A percentile compares a stretch with the other conserved stretches of the same genome.
Evolutionary conservation across 177 flowering plant genomes (phyloP).

Genomic region (Vitis hybrid): DNA sequence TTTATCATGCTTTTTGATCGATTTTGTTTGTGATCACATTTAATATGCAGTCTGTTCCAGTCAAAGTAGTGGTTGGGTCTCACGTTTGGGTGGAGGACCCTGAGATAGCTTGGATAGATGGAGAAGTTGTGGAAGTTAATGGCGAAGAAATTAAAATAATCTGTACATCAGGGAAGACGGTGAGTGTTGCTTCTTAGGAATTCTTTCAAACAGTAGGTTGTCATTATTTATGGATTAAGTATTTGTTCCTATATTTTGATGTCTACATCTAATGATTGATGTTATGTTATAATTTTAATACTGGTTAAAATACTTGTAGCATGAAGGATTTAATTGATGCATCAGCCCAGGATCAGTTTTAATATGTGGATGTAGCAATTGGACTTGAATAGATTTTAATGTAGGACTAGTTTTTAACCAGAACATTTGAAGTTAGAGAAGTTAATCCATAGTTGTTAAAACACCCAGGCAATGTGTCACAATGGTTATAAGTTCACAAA

Average conservation of each 20-base stretch:
- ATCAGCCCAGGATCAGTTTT: background rate
- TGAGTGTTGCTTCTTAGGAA: conserved; percentile 28
- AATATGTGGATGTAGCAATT: background rate
- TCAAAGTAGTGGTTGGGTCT: conserved; percentile 44
- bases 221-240: background rate
- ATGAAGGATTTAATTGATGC: background rate
- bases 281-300: background rate
- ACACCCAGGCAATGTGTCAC: too few relatives aligned
- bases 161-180: conserved; percentile 66
- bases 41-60: conserved; percentile 29
- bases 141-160: conserved; percentile 45
- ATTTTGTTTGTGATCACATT: background rate
- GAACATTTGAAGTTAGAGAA: background rate
- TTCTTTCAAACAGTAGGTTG: background rate
- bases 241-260: background rate
- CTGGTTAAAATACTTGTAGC: background rate
- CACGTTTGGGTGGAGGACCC: conserved; percentile 66
- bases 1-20: background rate
- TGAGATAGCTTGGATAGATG: conserved; percentile 63
- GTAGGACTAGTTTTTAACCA: background rate
- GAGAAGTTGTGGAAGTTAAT: conserved; percentile 50
- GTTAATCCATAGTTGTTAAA: background rate
- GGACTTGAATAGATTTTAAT: background rate
- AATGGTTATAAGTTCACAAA: too few relatives aligned
- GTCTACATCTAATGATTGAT: background rate